Evolutionary conservation across 2,329 filamentous ascomycete genomes (phyloP).

Genomic region (Verticillium zaregamsianum): DNA sequence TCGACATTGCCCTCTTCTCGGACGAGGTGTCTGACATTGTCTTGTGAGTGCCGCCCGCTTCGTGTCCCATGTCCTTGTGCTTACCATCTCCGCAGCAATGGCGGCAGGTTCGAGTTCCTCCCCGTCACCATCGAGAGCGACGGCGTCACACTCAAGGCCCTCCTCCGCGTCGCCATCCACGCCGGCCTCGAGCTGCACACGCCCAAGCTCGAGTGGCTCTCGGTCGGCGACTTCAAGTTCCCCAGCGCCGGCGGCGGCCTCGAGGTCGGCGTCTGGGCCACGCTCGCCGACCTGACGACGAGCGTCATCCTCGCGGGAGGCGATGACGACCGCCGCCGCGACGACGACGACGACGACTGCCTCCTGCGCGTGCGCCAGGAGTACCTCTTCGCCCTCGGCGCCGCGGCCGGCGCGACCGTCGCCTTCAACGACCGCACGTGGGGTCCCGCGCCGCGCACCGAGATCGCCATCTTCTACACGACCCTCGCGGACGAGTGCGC

Average conservation of each 20-base stretch:
- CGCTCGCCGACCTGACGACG: slow-evolving; percentile 50
- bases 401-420: slow-evolving; percentile 48
- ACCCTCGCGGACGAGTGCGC: slow-evolving; percentile 39
- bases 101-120: slow-evolving; percentile 53
- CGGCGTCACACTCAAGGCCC: slow-evolving; percentile 26
- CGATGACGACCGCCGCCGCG: slow-evolving; percentile 12
- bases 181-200: slow-evolving; percentile 33
- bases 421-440: slow-evolving; percentile 37
- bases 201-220: slow-evolving; percentile 9
- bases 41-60: slow-evolving; percentile 35
- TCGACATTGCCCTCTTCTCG: slow-evolving; percentile 47
- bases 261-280: slow-evolving; percentile 42
- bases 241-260: slow-evolving; percentile 36
- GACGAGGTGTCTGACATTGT: slow-evolving; percentile 41
- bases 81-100: slow-evolving; percentile 31
- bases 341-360: slow-evolving; percentile 31
- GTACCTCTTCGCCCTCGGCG: slow-evolving; percentile 50
- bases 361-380: slow-evolving; percentile 40
- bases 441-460: slow-evolving; percentile 42
- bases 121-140: slow-evolving; percentile 45
- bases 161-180: slow-evolving; percentile 40
- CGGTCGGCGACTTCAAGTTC: slow-evolving; percentile 14
- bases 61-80: not conserved
- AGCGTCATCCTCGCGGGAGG: slow-evolving; percentile 38
- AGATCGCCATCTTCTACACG: slow-evolving; percentile 49